Conservation (phyloP, 2,329 filamentous ascomycete genomes). For the Dactylellina sp. region DNA sequence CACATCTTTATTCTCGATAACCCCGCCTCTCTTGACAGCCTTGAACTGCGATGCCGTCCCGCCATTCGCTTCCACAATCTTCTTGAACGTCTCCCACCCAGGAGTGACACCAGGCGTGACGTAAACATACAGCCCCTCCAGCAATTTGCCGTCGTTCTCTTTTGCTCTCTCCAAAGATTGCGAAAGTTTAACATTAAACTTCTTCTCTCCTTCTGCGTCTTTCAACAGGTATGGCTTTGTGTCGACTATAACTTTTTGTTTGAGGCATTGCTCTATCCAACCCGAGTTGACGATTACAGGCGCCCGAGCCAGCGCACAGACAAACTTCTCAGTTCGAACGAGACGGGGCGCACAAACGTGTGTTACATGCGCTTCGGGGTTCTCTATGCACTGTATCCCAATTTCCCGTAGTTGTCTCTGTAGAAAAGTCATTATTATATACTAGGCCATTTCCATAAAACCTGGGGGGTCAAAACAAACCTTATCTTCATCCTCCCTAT, state of each 20-base stretch:
- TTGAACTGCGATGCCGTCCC: conserved; percentile 70
- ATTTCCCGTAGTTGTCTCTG: conserved; percentile 84
- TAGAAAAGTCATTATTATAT: conserved; percentile 39
- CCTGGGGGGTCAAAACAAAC: conserved; percentile 67
- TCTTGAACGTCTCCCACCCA: conserved; percentile 83
- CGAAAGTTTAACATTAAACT: conserved; percentile 76
- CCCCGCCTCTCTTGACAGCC: conserved; percentile 66
- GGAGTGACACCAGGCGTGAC: conserved; percentile 83
- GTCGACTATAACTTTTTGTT: conserved; percentile 74
- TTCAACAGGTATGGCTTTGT: conserved; percentile 75
- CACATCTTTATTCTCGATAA: conserved; percentile 49
- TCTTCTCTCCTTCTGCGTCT: conserved; percentile 79
- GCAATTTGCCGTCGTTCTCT: conserved; percentile 79
- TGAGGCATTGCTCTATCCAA: conserved; percentile 82
- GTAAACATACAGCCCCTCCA: conserved; percentile 82
- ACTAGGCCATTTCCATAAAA: not conserved
- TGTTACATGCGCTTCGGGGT: conserved; percentile 77
- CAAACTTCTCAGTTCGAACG: conserved; percentile 92
- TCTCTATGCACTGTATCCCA: conserved; percentile 82
- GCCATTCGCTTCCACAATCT: conserved; percentile 88
- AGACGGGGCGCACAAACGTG: conserved; percentile 88
- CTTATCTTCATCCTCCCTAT: conserved; percentile 82
- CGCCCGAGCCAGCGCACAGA: conserved; percentile 84
- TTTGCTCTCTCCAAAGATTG: conserved; percentile 78
- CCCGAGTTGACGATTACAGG: conserved; percentile 80